Conservation (phyloP, 148 eudicot species). For the Gaultheria prostrata region DNA sequence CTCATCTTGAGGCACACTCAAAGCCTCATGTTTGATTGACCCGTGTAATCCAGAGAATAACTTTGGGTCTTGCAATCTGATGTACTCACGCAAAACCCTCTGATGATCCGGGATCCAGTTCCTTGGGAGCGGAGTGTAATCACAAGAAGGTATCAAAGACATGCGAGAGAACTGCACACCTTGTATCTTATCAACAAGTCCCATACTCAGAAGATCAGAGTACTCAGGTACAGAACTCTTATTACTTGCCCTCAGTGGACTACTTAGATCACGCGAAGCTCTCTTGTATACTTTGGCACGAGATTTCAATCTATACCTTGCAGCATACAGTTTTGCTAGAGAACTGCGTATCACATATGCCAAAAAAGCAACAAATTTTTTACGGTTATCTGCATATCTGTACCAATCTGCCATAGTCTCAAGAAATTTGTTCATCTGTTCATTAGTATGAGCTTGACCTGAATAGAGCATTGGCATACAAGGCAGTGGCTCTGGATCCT, state of each 20-base stretch:
- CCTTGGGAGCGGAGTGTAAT: conserved; percentile 83
- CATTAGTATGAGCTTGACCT: conserved; percentile 90
- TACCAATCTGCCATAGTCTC: conserved; percentile 99
- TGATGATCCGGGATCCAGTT: conserved; percentile 87
- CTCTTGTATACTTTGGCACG: conserved; percentile 86
- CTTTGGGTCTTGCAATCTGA: conserved; percentile 72
- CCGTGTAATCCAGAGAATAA: conserved; percentile 65
- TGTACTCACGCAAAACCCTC: conserved; percentile 59
- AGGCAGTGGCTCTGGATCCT: conserved; percentile 92
- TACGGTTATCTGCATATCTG: conserved; percentile 88
- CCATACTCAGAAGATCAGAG: conserved; percentile 80
- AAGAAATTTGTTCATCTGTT: conserved; percentile 97
- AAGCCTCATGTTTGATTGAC: conserved; percentile 49
- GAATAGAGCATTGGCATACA: conserved; percentile 93
- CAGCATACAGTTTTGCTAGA: conserved; percentile 87
- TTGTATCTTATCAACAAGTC: conserved; percentile 81
- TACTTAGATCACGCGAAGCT: conserved; percentile 85
- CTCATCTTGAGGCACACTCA: conserved; percentile 71
- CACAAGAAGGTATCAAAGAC: conserved; percentile 85
- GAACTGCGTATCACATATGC: conserved; percentile 95
- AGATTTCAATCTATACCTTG: conserved; percentile 88
- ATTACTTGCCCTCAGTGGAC: conserved; percentile 62
- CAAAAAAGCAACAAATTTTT: conserved; percentile 89
- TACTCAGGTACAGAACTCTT: conserved; percentile 60
- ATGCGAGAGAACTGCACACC: conserved; percentile 90